Evolutionary conservation across 306 rosid genomes (phyloP), one percentile per base, ranked within the genome.

Genomic region (Prunus kanzakura): DNA sequence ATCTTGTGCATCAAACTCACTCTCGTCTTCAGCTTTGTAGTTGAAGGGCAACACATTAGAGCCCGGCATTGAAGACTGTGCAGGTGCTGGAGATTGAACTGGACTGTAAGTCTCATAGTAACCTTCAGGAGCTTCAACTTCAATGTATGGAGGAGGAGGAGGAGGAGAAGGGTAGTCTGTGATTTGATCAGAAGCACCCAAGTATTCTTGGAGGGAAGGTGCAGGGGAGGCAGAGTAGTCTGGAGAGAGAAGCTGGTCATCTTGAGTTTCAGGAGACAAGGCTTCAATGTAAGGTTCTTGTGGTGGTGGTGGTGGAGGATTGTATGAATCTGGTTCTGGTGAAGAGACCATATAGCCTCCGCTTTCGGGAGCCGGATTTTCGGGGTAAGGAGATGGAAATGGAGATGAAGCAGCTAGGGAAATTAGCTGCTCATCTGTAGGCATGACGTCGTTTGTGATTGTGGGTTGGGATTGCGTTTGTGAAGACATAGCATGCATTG

Each of bases 1-100:
- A 3, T 43, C 67, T 58, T 63, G 32, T 8, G 56, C 81, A n/a
- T 22, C 69, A 20, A 52, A 3, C 19, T 47, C 72, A 55, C n/a
- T 64, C 52, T 76, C 80, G 1, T 76, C 80, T 6, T 79, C 86
- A 0, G 82, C 81, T 47, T 45, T 71, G 52, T 82, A 79, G 6
- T 51, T 70, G 58, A 67, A 76, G 9, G 79, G 77, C 22, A 54
- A n/a, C 27, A 25, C 72, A 60, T 4, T 25, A 12, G 64, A 56
- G 20, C 22, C 43, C 9, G 3, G 20, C 12, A 5, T 16, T 1
- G 49, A 70, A 30, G 47, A 70, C 0, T 47, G 29, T 30, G 35
- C 43, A 1, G 73, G 81, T 23, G 67, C 38, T 45, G 75, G 78
- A 49, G 73, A 62, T 69, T 50, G 78, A 16, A 43, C 9, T 3